Evolutionary conservation across 148 eudicot genomes (phyloP), one percentile per base, ranked within the genome.

Genomic region (Cornus controversa): DNA sequence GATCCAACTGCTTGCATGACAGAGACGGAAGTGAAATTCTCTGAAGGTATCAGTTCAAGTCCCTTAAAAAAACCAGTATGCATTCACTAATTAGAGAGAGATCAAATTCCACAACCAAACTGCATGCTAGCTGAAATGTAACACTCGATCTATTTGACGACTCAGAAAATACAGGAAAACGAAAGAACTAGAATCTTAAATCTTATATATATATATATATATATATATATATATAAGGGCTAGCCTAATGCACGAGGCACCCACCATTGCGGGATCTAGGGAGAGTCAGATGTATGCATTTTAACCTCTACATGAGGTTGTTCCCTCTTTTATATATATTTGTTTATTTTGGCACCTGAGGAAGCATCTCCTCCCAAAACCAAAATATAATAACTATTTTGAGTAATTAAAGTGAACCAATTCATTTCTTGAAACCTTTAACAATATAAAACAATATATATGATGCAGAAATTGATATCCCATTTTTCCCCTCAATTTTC

Each of bases 1-100:
- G 98, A 96, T 22, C 99, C 99, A 83, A 96, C 99, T 50, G 99
- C 99, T 96, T 93, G 98, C 99, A 96, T 96, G 82, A 96, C 99
- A 45, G 98, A 96, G 73, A 90, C 82, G 9, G 99, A 93, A 70
- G 98, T 93, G 84, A 96, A 96, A 76, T 96, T 96, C 85, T 96
- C 99, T 6, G 98, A 96, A 24, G 99, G 99, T 53, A 96, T 96
- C 76, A 96, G 97, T 75, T 96, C 99, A 6, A 96, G 87, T 37
- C 99, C 99, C 99, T 96, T 77, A 80, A 25, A 75, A 66, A 42
- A 23, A 29, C 1, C 34, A 80, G 67, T 16, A 47, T 23, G 13
- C 28, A 71, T 45, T 36, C 66, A 40, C 6, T 40, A 66, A 37
- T 14, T 67, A 69, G n/a, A n/a, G n/a, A 75, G 78, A 53, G 20